Base-by-base conservation (phyloP, 1,284 basidiomycete genomes). In the Albatrellus sp. region DNA sequence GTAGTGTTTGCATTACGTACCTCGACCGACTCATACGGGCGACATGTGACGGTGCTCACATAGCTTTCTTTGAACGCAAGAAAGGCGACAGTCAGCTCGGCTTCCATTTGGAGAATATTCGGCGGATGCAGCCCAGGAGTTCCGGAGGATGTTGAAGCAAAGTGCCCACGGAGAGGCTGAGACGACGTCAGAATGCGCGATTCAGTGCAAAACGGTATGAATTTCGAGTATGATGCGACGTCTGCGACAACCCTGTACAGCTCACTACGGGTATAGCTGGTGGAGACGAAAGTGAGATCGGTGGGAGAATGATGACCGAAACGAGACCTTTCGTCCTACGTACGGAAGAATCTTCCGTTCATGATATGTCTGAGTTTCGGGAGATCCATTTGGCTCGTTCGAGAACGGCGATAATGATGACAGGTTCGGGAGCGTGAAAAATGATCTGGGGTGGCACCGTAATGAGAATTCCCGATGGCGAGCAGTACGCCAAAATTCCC, bases 11-110 rank as follows among this genome's bases (percentile, higher is more conserved):
- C 20, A 7, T 12, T 12, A 68, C 75, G 53, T 55, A 90, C 93
- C 66, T 84, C 70, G 6, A 97, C 90, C 16, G 72, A 80, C 55
- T 81, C 71, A 52, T 75, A 75, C 10, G 89, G 90, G 42, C 64
- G 66, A 54, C 90, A 89, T 7, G 78, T 81, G 36, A 98, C 93
- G 40, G 71, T 70, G 58, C 90, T 93, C 37, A 86, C 72, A 62
- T 97, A 98, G 58, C 77, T 81, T 64, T 98, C 94, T 50, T 75
- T 72, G 56, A 97, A 83, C 5, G 80, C 73, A 51, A 92, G 75
- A 60, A 97, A 98, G 0, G 90, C 90, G 19, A 96, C 86, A 0
- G 79, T 80, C 46, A 98, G 68, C 58, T 97, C 90, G 8, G 87
- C 92, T 35, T 91, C 76, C 66, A 92, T 77, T 46, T 42, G 39